These are phyloP conservation scores for Melaleuca alternifolia DNA, from an alignment of 345 rosid genomes.

Conservation along the genomic window DNA sequence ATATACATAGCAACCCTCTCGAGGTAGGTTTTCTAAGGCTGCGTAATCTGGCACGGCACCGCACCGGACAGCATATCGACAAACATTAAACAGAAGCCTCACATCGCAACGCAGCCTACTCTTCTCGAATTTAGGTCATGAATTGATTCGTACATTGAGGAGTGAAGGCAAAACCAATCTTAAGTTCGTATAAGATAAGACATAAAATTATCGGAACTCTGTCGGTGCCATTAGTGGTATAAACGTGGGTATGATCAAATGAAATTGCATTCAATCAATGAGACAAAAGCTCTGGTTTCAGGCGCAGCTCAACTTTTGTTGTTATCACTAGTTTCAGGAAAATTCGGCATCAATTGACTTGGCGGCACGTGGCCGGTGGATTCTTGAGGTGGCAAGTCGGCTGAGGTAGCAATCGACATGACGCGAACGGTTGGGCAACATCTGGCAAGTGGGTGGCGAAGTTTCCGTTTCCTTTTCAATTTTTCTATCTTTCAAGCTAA, in stretches of 20 bases:
- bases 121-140: accelerated
- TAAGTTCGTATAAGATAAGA: neutral
- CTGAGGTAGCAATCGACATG: neutral
- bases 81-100: neutral
- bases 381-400: neutral
- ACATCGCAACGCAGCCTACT: neutral
- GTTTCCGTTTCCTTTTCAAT: neutral
- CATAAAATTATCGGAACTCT: neutral
- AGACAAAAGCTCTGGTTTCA: neutral
- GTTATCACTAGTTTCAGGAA: neutral
- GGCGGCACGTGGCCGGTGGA: neutral
- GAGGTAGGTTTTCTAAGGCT: neutral
- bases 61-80: neutral
- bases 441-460: neutral
- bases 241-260: neutral
- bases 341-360: neutral
- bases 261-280: neutral
- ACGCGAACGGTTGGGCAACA: neutral
- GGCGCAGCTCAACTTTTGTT: neutral
- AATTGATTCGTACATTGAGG: neutral
- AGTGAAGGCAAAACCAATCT: neutral
- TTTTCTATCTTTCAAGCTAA: neutral
- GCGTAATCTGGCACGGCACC: neutral
- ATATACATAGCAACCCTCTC: neutral
- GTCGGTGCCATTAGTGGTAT: neutral